Conservation (phyloP, 441 rosid species). For the Jatropha podagrica region DNA sequence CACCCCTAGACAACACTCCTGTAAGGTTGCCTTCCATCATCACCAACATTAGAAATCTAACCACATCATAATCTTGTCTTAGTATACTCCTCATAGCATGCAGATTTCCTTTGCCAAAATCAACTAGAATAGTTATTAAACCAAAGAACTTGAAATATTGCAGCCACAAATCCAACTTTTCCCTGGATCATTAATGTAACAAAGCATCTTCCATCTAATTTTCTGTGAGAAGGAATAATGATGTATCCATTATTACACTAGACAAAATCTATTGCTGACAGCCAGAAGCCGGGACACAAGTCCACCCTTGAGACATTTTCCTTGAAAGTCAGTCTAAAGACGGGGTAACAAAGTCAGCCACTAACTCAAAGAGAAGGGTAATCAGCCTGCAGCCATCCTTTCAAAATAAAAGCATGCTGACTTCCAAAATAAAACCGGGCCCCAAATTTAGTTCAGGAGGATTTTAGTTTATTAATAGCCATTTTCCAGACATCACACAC, state of each 20-base stretch:
- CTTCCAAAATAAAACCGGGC: background rate
- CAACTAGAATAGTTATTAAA: background rate
- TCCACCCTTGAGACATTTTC: background rate
- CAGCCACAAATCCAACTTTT: background rate
- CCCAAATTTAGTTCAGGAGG: background rate
- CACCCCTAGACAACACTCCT: background rate
- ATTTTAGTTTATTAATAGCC: background rate
- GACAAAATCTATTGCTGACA: background rate
- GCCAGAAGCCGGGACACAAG: background rate
- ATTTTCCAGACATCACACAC: background rate
- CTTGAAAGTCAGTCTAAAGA: background rate
- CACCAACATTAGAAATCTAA: conserved; percentile 1
- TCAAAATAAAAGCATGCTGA: conserved; percentile 10
- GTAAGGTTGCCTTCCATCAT: background rate
- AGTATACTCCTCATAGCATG: background rate
- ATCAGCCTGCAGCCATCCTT: background rate
- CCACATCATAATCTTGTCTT: background rate
- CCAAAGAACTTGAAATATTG: background rate
- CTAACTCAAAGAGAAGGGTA: background rate
- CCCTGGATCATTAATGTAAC: background rate
- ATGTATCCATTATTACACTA: background rate
- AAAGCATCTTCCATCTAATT: conserved; percentile 4
- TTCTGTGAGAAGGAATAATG: background rate
- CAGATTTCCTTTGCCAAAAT: background rate
- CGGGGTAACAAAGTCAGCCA: background rate